Evolutionary conservation across 2,329 filamentous ascomycete species (phyloP).

Genomic region (Aureobasidium leucospermi): DNA sequence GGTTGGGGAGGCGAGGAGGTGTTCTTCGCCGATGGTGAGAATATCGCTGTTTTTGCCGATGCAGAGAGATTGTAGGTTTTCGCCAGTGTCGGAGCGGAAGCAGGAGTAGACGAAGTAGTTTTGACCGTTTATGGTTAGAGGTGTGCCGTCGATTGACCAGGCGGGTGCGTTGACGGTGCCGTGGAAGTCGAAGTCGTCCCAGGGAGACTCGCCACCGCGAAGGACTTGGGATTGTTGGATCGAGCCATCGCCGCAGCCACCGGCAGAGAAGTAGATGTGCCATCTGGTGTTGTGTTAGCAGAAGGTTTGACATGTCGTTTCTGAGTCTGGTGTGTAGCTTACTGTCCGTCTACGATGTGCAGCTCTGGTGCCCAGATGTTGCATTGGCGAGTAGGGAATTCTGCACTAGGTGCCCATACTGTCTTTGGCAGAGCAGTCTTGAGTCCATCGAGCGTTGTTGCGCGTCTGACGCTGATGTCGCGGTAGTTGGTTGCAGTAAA

Average conservation of each 20-base stretch:
- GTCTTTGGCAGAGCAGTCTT: constrained; percentile 45
- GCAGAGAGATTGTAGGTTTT: constrained; percentile 35
- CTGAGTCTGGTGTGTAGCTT: background rate
- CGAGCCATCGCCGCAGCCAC: constrained; percentile 35
- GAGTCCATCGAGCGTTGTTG: constrained; percentile 48
- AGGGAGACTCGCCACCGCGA: constrained; percentile 45
- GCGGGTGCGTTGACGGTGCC: constrained; percentile 37
- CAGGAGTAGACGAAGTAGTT: constrained; percentile 53
- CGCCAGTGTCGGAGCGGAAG: constrained; percentile 30
- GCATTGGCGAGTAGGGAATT: constrained; percentile 42
- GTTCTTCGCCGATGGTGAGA: constrained; percentile 39
- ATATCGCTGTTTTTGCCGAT: constrained; percentile 35
- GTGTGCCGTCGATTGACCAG: constrained; percentile 50
- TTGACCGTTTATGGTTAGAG: constrained; percentile 40
- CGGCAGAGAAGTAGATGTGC: constrained; percentile 54
- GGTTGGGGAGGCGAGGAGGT: constrained; percentile 46
- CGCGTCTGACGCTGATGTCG: constrained; percentile 46
- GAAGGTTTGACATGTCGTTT: too few relatives aligned
- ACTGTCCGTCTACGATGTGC: constrained; percentile 40
- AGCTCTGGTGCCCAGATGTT: constrained; percentile 55
- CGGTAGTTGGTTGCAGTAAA: constrained; percentile 51
- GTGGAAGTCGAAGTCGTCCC: constrained; percentile 45
- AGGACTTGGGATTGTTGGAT: constrained; percentile 47
- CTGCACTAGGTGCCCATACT: constrained; percentile 40
- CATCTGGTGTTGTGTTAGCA: constrained; percentile 18